These are phyloP conservation scores for Claviceps sp. DNA, from an alignment of 2,329 filamentous ascomycete genomes.

Conservation along the genomic window DNA sequence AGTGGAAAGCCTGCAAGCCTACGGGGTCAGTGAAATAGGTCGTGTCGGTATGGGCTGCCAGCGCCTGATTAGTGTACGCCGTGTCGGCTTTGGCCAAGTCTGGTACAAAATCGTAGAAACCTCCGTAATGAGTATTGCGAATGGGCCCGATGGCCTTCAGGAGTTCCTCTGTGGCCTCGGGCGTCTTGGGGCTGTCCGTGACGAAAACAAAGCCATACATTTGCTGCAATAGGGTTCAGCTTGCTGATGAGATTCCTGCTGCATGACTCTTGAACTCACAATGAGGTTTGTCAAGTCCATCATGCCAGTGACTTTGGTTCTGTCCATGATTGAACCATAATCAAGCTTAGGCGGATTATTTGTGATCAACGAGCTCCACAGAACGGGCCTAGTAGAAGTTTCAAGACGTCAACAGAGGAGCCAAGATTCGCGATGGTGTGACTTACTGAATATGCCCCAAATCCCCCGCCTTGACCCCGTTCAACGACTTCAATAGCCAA, in stretches of 20 bases:
- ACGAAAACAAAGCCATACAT: constrained; percentile 68
- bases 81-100: constrained; percentile 81
- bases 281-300: constrained; percentile 51
- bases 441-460: constrained; percentile 9
- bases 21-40: constrained; percentile 93
- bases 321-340: constrained; percentile 46
- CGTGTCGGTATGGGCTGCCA: constrained; percentile 83
- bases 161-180: constrained; percentile 59
- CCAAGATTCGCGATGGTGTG: background rate
- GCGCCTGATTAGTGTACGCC: constrained; percentile 74
- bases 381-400: background rate
- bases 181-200: constrained; percentile 49
- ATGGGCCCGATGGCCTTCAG: constrained; percentile 77
- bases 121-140: constrained; percentile 81
- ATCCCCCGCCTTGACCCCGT: constrained; percentile 22
- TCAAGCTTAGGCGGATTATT: constrained; percentile 41
- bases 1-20: constrained; percentile 83
- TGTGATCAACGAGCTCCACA: constrained; percentile 20
- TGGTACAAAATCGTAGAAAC: constrained; percentile 68
- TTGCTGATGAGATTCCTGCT: background rate
- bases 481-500: constrained; percentile 22
- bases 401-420: background rate
- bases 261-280: constrained; percentile 24
- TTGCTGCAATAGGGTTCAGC: constrained; percentile 31
- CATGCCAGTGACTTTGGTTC: constrained; percentile 34